A percentile compares a stretch with the other conserved stretches of the same genome.
Conservation (phyloP, 2,329 filamentous ascomycete genomes). For the Daldinia sp. region DNA sequence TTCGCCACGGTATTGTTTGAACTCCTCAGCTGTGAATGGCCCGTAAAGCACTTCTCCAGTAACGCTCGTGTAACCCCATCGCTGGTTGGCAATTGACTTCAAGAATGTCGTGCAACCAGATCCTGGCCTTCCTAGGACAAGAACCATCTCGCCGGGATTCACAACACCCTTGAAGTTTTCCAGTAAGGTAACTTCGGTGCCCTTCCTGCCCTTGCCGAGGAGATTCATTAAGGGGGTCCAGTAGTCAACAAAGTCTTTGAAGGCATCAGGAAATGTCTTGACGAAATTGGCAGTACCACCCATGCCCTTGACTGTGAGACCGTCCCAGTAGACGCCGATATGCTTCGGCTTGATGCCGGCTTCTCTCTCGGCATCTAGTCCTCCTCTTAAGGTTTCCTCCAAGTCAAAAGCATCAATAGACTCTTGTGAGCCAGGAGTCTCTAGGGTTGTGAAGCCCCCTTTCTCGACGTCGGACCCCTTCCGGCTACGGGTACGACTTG, state of each 20-base stretch:
- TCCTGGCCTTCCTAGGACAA: constrained; percentile 83
- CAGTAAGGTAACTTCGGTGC: constrained; percentile 78
- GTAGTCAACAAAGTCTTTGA: constrained; percentile 81
- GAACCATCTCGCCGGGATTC: constrained; percentile 87
- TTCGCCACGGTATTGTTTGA: constrained; percentile 82
- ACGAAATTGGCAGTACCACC: constrained; percentile 80
- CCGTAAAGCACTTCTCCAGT: constrained; percentile 81
- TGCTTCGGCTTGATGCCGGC: constrained; percentile 85
- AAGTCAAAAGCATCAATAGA: constrained; percentile 77
- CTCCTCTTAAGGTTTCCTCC: constrained; percentile 78
- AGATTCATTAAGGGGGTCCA: constrained; percentile 72
- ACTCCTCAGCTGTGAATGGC: constrained; percentile 76
- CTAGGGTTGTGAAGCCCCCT: constrained; percentile 54
- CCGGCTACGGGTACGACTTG: constrained; percentile 58
- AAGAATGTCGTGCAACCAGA: constrained; percentile 78
- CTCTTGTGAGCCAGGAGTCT: constrained; percentile 58
- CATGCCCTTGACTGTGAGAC: constrained; percentile 79
- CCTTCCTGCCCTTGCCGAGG: constrained; percentile 75
- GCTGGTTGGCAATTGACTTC: constrained; percentile 75
- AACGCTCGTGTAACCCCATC: constrained; percentile 66
- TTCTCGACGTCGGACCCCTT: constrained; percentile 69
- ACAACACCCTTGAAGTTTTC: constrained; percentile 77
- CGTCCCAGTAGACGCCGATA: constrained; percentile 83
- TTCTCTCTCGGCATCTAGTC: constrained; percentile 76
- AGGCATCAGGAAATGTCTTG: constrained; percentile 80